Conservation (phyloP, 129 eudicot species). For the Oenanthe sinensis region DNA sequence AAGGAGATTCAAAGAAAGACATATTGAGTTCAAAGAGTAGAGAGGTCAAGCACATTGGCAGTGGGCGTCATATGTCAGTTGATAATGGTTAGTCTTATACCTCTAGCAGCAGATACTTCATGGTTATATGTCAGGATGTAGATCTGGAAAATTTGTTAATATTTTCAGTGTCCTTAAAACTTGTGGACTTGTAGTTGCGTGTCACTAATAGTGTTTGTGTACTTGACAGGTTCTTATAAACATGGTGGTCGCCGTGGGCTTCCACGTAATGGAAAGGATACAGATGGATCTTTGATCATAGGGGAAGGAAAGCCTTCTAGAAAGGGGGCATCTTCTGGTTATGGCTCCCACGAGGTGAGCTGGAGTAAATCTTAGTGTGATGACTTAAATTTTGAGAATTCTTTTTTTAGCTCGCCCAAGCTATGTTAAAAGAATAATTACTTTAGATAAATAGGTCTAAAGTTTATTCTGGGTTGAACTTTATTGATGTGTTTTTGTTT, state of each 20-base stretch:
- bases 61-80: conserved; percentile 46
- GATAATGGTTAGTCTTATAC: conserved; percentile 61
- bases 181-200: not conserved
- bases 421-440: not conserved
- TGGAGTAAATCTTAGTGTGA: not conserved
- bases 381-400: not conserved
- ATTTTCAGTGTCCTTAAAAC: not conserved
- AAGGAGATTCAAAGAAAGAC: conserved; percentile 42
- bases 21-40: conserved; percentile 28
- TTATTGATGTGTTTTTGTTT: not conserved
- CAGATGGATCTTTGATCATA: conserved; percentile 37
- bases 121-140: not conserved
- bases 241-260: conserved; percentile 73
- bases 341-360: conserved; percentile 68
- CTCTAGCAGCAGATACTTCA: not conserved
- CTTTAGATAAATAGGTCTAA: not conserved
- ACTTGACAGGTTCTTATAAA: conserved; percentile 52
- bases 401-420: conserved; percentile 1
- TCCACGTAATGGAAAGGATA: conserved; percentile 38
- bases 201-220: not conserved
- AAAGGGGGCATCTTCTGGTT: conserved; percentile 56
- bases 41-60: conserved; percentile 35
- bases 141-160: not conserved
- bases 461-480: not conserved
- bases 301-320: conserved; percentile 55